Evolutionary conservation across 352 stramenopile species (phyloP), one percentile per base, ranked within the genome.

Genomic region (Phytophthora fragariae): DNA sequence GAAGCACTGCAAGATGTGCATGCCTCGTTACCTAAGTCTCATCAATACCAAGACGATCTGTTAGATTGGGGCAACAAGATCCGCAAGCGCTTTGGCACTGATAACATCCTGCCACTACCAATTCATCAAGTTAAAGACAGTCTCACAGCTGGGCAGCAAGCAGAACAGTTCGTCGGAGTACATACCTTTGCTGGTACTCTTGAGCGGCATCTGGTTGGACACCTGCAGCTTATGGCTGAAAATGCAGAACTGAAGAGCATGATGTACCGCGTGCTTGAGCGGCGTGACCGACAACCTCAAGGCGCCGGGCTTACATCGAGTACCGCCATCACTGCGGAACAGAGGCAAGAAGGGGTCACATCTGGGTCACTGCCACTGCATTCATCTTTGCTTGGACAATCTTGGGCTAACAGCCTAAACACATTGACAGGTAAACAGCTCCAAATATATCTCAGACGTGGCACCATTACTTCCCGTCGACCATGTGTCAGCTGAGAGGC

Each of bases 401-500:
- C 62, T 29, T 68, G 62, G 49, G 37, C 50, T 3, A 46, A 15
- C 7, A 47, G 21, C 19, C 24, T 61, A 8, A 60, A 49, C 6
- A 54, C 14, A 3, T 31, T 54, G 33, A 46, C 54, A n/a, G 49
- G 15, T 17, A 59, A 59, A n/a, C 49, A 29, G 19, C 35, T 54
- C 21, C 31, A 19, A 5, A n/a, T n/a, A 47, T 39, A 92, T 81
- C 61, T 91, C 81, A 37, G 75, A 78, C 65, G 77, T 71, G 65
- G 73, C 39, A 33, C 80, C 76, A 58, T 77, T 76, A 3, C 57
- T 74, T 56, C 65, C 65, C 17, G 75, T 69, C 17, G 81, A 70
- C 74, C 86, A 76, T 11, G 74, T 83, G 11, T 90, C 79, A 31
- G 67, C 62, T 14, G 81, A 80, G 29, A 89, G 84, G 50, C 89